A percentile compares a stretch with the other conserved stretches of the same genome.
Conservation (phyloP, 345 rosid genomes). For the Hibiscus mutabilis region DNA sequence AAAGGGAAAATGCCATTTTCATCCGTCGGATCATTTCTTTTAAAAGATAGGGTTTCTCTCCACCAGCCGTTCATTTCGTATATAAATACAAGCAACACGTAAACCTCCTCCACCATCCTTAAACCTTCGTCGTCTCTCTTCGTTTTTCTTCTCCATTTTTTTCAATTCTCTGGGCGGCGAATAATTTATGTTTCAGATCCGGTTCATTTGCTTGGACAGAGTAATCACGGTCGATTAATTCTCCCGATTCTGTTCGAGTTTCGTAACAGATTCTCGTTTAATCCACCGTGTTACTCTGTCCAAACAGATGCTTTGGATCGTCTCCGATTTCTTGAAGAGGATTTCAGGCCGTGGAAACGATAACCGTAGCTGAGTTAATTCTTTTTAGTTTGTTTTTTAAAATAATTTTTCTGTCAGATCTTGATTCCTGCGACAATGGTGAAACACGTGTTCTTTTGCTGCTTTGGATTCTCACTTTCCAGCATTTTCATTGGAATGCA, state of each 20-base stretch:
- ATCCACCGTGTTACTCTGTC: conserved; percentile 1
- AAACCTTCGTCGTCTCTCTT: background rate
- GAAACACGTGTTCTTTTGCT: background rate
- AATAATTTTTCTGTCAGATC: background rate
- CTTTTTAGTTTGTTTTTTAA: background rate
- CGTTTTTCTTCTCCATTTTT: background rate
- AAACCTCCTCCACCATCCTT: background rate
- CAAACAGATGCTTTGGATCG: conserved; percentile 12
- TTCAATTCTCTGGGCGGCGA: background rate
- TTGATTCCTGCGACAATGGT: background rate
- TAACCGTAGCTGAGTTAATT: background rate
- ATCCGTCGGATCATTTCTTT: background rate
- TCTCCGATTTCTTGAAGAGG: background rate
- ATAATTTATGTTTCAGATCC: background rate
- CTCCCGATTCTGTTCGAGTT: background rate
- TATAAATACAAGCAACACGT: background rate
- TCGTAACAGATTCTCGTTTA: background rate
- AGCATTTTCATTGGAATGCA: too few relatives aligned
- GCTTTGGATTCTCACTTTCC: too few relatives aligned
- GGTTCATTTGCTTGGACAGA: conserved; percentile 23
- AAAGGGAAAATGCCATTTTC: background rate
- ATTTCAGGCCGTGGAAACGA: background rate
- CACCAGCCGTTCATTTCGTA: background rate
- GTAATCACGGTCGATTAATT: conserved; percentile 22
- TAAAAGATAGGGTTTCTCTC: background rate